phyloP scores from a whole-genome alignment of 2,329 filamentous ascomycete species.

The Ophiostoma quercus region DNA sequence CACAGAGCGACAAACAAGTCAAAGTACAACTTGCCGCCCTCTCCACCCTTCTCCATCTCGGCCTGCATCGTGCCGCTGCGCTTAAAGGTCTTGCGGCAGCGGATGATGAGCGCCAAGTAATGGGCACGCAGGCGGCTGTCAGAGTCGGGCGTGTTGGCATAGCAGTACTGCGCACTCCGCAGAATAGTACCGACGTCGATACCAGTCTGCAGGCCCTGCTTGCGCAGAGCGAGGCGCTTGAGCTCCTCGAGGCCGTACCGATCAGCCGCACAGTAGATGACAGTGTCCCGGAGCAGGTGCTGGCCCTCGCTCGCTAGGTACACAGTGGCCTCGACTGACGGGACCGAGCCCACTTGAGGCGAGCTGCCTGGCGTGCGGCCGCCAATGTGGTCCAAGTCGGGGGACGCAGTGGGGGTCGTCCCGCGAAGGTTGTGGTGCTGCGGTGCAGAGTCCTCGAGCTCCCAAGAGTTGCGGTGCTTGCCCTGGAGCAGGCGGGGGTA shows the following conservation, averaged over 20 bases:
- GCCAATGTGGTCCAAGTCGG: constrained; percentile 40
- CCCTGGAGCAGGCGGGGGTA: constrained; percentile 83
- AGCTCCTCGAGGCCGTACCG: constrained; percentile 87
- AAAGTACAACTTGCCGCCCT: constrained; percentile 80
- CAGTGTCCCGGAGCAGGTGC: constrained; percentile 82
- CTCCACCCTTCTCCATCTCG: constrained; percentile 88
- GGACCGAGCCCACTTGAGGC: constrained; percentile 23
- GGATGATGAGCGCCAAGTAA: constrained; percentile 95
- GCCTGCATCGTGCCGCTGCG: constrained; percentile 97
- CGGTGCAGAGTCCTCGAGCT: constrained; percentile 65
- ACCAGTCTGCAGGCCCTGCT: constrained; percentile 88
- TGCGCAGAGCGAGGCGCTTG: constrained; percentile 83
- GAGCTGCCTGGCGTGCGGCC: constrained; percentile 31
- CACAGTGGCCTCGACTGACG: constrained; percentile 66
- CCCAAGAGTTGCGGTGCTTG: constrained; percentile 81
- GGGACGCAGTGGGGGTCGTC: constrained; percentile 45
- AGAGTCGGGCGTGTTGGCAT: constrained; percentile 88
- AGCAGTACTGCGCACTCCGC: constrained; percentile 88
- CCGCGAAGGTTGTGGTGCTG: constrained; percentile 41
- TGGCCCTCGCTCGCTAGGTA: constrained; percentile 69
- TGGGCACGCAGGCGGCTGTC: constrained; percentile 91
- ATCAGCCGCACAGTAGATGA: constrained; percentile 88
- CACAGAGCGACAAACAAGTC: constrained; percentile 97
- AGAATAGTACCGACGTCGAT: constrained; percentile 90
- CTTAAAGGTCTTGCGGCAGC: constrained; percentile 96